Percentiles rank a stretch among this genome's conserved stretches.
Evolutionary conservation across 495 filamentous ascomycete species (phyloP).

Genomic region (Talaromyces thailandensis): DNA sequence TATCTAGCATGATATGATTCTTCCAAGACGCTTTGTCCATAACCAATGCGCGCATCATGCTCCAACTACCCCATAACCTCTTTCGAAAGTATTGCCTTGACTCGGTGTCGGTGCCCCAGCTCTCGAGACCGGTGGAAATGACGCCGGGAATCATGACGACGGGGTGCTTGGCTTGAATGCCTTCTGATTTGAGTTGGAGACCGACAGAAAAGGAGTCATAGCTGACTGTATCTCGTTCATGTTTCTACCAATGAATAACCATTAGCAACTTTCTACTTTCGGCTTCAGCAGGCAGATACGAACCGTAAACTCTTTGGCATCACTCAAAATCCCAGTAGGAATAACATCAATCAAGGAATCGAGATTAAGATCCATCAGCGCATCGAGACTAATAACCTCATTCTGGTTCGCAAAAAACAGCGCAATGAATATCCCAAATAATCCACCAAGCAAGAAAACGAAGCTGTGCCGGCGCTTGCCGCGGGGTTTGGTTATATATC

Average conservation of each 20-base stretch:
- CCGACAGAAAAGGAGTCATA: conserved; percentile 93
- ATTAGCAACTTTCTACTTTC: neutral
- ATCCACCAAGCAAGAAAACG: conserved; percentile 73
- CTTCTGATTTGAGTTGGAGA: conserved; percentile 71
- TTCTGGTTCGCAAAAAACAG: conserved; percentile 77
- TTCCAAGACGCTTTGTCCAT: conserved; percentile 93
- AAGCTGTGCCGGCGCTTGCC: conserved; percentile 64
- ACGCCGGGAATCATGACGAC: conserved; percentile 97
- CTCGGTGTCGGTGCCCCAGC: conserved; percentile 77
- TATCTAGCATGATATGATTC: conserved; percentile 93
- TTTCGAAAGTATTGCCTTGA: conserved; percentile 89
- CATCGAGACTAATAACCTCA: conserved; percentile 75
- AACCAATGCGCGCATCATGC: conserved; percentile 91
- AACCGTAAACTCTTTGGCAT: conserved; percentile 78
- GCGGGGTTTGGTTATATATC: conserved; percentile 32
- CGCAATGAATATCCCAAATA: conserved; percentile 75
- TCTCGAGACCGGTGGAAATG: conserved; percentile 93
- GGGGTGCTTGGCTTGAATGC: conserved; percentile 72
- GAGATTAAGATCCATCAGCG: conserved; percentile 72
- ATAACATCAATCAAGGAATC: conserved; percentile 75
- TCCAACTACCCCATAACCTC: conserved; percentile 94
- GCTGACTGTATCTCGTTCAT: conserved; percentile 76
- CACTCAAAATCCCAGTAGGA: conserved; percentile 69
- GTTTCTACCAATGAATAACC: conserved; percentile 44
- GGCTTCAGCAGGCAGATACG: conserved; percentile 5